Conservation (phyloP, 176 grass and related monocot species). For the Metroxylon sagu region DNA sequence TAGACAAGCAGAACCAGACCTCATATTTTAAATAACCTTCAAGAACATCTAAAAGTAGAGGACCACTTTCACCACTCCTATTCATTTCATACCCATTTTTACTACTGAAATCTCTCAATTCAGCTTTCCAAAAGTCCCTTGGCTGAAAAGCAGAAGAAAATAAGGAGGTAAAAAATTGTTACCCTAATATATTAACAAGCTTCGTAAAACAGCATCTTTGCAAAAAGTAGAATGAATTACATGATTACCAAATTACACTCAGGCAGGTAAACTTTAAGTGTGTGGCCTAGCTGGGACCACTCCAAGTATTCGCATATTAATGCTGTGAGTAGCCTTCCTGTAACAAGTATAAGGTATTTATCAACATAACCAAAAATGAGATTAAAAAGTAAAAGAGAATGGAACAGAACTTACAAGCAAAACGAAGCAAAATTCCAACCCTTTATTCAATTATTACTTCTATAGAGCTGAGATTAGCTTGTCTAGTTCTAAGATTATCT, state of each 20-base stretch:
- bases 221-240: background rate
- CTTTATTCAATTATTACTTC: no score
- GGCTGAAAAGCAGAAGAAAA: constrained; percentile 33
- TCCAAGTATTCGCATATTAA: constrained; percentile 5
- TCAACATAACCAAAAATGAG: background rate
- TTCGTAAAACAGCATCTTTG: constrained; percentile 1
- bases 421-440: no score
- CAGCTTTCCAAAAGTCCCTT: constrained; percentile 93
- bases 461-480: no score
- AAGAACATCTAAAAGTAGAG: constrained; percentile 86
- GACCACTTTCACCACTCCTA: constrained; percentile 68
- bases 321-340: constrained; percentile 6
- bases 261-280: constrained; percentile 5
- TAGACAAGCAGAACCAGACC: constrained; percentile 36
- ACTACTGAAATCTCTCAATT: constrained; percentile 63
- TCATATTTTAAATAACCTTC: constrained; percentile 96
- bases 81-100: constrained; percentile 53
- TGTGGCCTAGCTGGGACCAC: background rate
- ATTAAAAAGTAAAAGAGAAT: no score
- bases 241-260: constrained; percentile 9
- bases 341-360: constrained; percentile 18
- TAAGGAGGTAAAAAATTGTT: background rate
- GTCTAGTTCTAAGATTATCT: no score
- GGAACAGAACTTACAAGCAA: no score
- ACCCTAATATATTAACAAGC: background rate